Base-by-base conservation (phyloP, 371 early-diverging fungal species). In the Batrachochytrium dendrobatidis region DNA sequence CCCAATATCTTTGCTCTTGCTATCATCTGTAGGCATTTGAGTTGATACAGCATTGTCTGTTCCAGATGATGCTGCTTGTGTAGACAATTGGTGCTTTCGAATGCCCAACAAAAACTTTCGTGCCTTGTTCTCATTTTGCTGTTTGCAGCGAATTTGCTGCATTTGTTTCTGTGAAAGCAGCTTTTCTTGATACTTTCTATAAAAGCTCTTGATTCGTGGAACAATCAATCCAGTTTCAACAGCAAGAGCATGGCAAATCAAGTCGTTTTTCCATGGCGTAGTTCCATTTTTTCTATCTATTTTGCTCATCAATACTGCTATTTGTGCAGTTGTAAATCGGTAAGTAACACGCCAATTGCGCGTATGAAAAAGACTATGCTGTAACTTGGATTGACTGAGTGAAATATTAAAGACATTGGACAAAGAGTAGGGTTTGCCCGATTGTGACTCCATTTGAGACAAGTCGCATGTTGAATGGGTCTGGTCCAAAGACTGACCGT, bases 321-420 rank as follows among this genome's bases (percentile, higher is more conserved):
- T 56, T 55, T 80, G 77, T 18, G 59, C 65, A 4, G 55, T 45
- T 8, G 68, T 71, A 56, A 71, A 77, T 18, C 65, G 60, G 53
- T 58, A 70, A 22, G 58, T 65, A 10, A 60, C 48, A 18, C 64
- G 69, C 84, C 84, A 83, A 58, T 81, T 81, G 28, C 73, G 62
- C 2, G 45, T 43, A 28, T 56, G 31, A 8, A 58, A 26, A 10
- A 65, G 56, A 12, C n/a, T n/a, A n/a, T n/a, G n/a, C n/a, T n/a
- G n/a, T n/a, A n/a, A n/a, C n/a, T n/a, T n/a, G n/a, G n/a, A n/a
- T n/a, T n/a, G n/a, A n/a, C n/a, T n/a, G n/a, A n/a, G n/a, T n/a
- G n/a, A n/a, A n/a, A n/a, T n/a, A n/a, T n/a, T n/a, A n/a, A n/a
- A n/a, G n/a, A n/a, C n/a, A n/a, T n/a, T n/a, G n/a, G n/a, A n/a